Evolutionary conservation across 768 basidiomycete species (phyloP).

Genomic region (Naganishia friedmannii): DNA sequence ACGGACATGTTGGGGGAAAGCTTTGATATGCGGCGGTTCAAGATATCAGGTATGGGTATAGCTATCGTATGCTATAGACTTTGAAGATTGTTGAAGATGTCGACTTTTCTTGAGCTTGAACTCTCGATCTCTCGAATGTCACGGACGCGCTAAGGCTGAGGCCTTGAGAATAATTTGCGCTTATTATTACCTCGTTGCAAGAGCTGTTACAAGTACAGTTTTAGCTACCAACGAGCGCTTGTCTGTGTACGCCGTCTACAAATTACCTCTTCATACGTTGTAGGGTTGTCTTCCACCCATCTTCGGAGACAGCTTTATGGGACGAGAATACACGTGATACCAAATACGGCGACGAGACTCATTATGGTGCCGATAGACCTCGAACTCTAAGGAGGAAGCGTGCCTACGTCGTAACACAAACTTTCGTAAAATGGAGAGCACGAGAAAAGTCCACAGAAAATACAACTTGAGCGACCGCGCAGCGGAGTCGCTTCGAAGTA

Average conservation of each 20-base stretch:
- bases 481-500: background rate
- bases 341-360: too few relatives aligned
- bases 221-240: background rate
- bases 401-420: background rate
- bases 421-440: background rate
- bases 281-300: too few relatives aligned
- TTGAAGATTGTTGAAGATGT: constrained; percentile 2
- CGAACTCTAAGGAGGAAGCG: too few relatives aligned
- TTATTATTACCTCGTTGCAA: too few relatives aligned
- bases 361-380: too few relatives aligned
- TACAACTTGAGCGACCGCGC: background rate
- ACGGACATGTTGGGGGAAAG: constrained; percentile 3
- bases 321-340: too few relatives aligned
- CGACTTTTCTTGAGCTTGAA: background rate
- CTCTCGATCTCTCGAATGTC: background rate
- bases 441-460: background rate
- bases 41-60: background rate
- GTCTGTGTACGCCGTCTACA: background rate
- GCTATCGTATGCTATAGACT: background rate
- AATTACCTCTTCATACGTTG: too few relatives aligned
- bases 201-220: background rate
- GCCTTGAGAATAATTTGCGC: background rate
- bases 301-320: too few relatives aligned
- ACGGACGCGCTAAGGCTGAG: background rate
- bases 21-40: background rate